Percentiles rank a stretch among this genome's conserved stretches.
phyloP scores from a whole-genome alignment of 768 basidiomycete species.

The Lentinula boryana region DNA sequence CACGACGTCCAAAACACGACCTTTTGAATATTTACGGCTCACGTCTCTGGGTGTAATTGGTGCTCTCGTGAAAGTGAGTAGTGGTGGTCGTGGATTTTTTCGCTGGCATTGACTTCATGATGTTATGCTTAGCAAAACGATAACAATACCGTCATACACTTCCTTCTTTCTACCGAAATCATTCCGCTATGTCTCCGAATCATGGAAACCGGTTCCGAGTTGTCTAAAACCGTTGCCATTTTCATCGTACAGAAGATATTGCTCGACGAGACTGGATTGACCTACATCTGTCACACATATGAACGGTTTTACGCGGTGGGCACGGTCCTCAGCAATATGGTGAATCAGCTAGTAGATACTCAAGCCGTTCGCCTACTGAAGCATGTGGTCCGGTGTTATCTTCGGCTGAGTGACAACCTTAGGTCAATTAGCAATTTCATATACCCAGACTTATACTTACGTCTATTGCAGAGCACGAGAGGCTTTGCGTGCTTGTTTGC shows the following conservation, averaged over 20 bases:
- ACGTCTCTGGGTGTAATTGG: slow-evolving; percentile 99
- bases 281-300: slow-evolving; percentile 99
- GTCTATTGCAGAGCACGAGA: slow-evolving; percentile 72
- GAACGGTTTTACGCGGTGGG: slow-evolving; percentile 99
- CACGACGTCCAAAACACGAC: slow-evolving; percentile 98
- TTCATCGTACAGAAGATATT: slow-evolving; percentile 99
- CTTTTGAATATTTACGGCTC: slow-evolving; percentile 98
- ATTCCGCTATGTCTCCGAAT: slow-evolving; percentile 98
- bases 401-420: slow-evolving; percentile 92
- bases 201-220: slow-evolving; percentile 99
- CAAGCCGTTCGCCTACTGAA: slow-evolving; percentile 95
- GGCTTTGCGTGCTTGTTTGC: slow-evolving; percentile 90
- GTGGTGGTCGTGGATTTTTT: background rate
- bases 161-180: slow-evolving; percentile 97
- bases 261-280: slow-evolving; percentile 94
- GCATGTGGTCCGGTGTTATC: slow-evolving; percentile 96
- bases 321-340: slow-evolving; percentile 98
- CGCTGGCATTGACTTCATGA: background rate
- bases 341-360: slow-evolving; percentile 94
- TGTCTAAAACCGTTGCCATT: slow-evolving; percentile 98
- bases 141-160: slow-evolving; percentile 98
- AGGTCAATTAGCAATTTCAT: slow-evolving; percentile 47
- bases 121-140: slow-evolving; percentile 80
- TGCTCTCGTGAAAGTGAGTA: slow-evolving; percentile 87
- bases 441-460: background rate